Conservation (phyloP, 768 basidiomycete species). For the Pleurotus giganteus region DNA sequence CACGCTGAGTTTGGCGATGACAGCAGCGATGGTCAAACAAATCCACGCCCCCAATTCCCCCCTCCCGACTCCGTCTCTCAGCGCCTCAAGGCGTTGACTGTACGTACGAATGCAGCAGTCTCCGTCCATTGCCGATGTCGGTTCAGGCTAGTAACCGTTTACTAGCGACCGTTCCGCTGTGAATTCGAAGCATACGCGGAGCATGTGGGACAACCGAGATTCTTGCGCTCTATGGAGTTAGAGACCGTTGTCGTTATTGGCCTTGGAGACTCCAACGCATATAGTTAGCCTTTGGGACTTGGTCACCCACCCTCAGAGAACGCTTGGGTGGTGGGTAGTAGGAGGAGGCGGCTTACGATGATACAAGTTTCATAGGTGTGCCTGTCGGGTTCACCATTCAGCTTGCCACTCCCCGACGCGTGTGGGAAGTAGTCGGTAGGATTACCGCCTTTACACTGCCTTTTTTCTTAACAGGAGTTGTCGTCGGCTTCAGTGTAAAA, state of each 20-base stretch:
- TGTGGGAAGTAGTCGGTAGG: neutral
- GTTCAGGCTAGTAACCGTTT: neutral
- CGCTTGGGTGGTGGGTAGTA: neutral
- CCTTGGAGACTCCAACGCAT: neutral
- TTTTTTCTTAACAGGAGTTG: neutral
- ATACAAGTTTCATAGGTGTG: too few relatives aligned
- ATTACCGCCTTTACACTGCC: neutral
- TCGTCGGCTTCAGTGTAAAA: neutral
- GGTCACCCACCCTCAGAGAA: neutral
- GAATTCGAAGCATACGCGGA: constrained; percentile 5
- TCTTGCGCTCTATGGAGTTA: constrained; percentile 2
- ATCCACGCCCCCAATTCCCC: neutral
- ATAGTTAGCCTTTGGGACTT: neutral
- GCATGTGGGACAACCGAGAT: constrained; percentile 1
- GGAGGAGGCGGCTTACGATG: neutral
- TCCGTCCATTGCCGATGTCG: neutral
- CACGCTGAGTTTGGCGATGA: constrained; percentile 5
- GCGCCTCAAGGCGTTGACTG: neutral
- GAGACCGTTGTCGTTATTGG: neutral
- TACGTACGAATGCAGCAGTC: neutral
- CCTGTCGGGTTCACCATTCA: too few relatives aligned
- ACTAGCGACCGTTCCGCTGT: neutral
- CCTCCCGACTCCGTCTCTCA: too few relatives aligned
- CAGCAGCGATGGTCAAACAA: constrained; percentile 6
- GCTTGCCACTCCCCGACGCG: neutral